Evolutionary conservation across 257 asterid species (phyloP), one percentile per base, ranked within the genome.

Genomic region (Solanum corneliomulleri): DNA sequence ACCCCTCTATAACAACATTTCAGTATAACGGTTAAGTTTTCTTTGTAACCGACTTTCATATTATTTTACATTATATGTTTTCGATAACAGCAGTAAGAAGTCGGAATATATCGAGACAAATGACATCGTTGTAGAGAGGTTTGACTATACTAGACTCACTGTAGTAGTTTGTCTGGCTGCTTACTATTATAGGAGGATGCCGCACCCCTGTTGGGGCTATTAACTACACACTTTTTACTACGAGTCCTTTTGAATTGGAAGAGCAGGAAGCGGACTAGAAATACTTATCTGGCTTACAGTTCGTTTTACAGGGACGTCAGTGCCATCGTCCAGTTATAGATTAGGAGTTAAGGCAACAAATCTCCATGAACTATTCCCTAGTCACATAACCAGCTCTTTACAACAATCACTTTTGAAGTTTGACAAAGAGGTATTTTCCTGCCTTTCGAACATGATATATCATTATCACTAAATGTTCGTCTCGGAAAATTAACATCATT

Each of bases 311-410:
- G 99, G 56, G 80, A 78, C 93, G 87, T 86, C 96, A 20, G 31
- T 94, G 76, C 99, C 99, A 25, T 45, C 94, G 42, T 95, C 99
- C n/a, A 97, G 99, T 91, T 97, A 97, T 84, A 96, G 98, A 4
- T 80, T 97, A 86, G 99, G 99, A 35, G 98, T 95, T 9, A 94
- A 93, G 90, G 94, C 98, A 49, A 92, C 98, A 83, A 92, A 90
- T 86, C 98, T 97, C 87, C 98, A 95, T 6, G 94, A 95, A 87
- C 80, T 97, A 86, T 94, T 94, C 89, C 98, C 98, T 27, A 62
- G 66, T 80, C 93, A 93, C 64, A 91, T 97, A 76, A 94, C 98
- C 11, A 91, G 90, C 90, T 94, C 98, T 77, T 88, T 97, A 91
- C 98, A 93, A 91, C 93, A 86, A 52, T 94, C 98, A 29, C 90